phyloP scores from a whole-genome alignment of 345 rosid genomes.

The Syzygium oleosum region DNA sequence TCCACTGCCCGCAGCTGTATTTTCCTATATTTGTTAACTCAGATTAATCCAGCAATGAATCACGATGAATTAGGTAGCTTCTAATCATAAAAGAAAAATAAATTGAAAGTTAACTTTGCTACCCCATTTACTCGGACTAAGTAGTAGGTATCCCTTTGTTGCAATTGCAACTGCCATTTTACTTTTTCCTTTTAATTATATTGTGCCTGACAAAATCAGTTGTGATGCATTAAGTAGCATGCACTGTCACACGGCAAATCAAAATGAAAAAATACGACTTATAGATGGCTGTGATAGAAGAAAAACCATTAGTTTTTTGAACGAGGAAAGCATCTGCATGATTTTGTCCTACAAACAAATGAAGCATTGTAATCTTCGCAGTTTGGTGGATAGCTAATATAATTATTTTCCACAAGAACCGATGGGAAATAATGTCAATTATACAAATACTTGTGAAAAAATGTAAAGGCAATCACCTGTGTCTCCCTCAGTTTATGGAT shows the following conservation, averaged over 20 bases:
- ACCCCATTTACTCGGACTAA: too few species aligned
- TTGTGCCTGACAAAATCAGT: background rate
- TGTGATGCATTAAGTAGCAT: background rate
- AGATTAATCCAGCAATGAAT: too few species aligned
- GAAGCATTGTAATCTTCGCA: background rate
- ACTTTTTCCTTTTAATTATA: background rate
- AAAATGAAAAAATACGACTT: background rate
- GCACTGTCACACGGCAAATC: background rate
- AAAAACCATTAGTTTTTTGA: background rate
- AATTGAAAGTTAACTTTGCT: too few species aligned
- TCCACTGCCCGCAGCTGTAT: too few species aligned
- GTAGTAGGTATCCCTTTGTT: background rate
- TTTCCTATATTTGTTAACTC: too few species aligned
- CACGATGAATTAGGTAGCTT: too few species aligned
- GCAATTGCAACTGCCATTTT: background rate
- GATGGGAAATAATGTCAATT: background rate
- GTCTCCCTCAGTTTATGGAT: conserved; percentile 36
- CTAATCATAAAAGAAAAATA: too few species aligned
- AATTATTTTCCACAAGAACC: background rate
- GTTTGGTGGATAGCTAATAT: background rate
- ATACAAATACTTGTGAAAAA: too few species aligned
- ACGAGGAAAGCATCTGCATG: background rate
- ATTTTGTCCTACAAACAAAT: background rate
- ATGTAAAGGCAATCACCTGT: conserved; percentile 26
- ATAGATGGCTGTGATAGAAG: background rate